Percentiles rank a stretch among this genome's conserved stretches.
phyloP scores from a whole-genome alignment of 495 filamentous ascomycete species.

The Podospora fimiseda region DNA sequence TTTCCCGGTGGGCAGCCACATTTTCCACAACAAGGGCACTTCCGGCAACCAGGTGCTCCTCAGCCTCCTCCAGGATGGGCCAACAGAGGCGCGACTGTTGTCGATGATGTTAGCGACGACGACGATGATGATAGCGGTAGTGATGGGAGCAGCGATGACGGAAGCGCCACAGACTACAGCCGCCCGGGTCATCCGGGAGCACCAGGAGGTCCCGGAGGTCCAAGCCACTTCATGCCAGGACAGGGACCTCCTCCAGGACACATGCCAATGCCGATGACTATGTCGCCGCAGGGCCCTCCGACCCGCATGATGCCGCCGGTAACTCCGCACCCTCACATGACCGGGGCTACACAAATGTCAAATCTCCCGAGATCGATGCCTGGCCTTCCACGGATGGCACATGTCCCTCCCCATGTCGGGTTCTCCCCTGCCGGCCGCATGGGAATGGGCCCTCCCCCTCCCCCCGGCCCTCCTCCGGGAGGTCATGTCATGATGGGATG shows the following conservation, averaged over 20 bases:
- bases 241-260: not conserved
- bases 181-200: not conserved
- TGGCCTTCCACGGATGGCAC: not conserved
- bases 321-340: not conserved
- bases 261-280: not conserved
- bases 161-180: not conserved
- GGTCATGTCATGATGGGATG: not conserved
- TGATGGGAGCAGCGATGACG: not conserved
- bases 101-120: not conserved
- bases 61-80: conserved; percentile 1
- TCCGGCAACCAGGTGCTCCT: not conserved
- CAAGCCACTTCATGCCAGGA: no score
- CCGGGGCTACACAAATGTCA: not conserved
- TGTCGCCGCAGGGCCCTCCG: not conserved
- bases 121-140: conserved; percentile 2
- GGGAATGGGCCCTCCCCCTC: no score
- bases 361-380: not conserved
- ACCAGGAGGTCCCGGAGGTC: no score
- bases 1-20: not conserved
- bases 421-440: not conserved
- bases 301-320: not conserved
- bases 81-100: not conserved
- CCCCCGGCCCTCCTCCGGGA: not conserved
- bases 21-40: not conserved
- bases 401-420: not conserved